Base-by-base conservation (phyloP, 768 basidiomycete species). In the Mycena pura region DNA sequence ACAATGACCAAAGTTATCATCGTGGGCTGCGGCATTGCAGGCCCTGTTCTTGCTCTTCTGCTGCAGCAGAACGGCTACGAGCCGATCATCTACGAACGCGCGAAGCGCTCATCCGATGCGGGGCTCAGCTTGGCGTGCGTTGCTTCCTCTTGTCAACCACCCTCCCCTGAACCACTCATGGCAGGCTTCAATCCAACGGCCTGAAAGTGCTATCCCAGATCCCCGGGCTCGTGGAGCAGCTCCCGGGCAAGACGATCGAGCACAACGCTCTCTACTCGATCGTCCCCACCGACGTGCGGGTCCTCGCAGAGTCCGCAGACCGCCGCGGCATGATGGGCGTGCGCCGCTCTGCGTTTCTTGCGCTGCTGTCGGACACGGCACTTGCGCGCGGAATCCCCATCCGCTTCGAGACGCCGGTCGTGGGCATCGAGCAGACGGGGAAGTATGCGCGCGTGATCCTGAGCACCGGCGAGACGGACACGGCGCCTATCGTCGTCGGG, bases 401-500 rank as follows among this genome's bases (percentile, higher is more conserved):
- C 49, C 67, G 69, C 39, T 81, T 73, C 63, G 73, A 73, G 7
- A 72, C 73, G 40, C 67, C 70, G 56, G 68, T 80, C 21, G 67
- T 70, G 24, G 65, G 46, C 17, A 47, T 81, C 4, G 71, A 77
- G 40, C 73, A 78, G 58, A 36, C 46, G 19, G 69, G 67, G 1
- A 70, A 66, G 11, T 60, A 57, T 15, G 81, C 78, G 2, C 57
- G 60, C 6, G 79, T 77, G 11, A 64, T 40, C 5, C 77, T 81
- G 60, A 70, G 66, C 32, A 77, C 77, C 47, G 81, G 79, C 9
- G 60, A 60, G 21, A 68, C 55, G 43, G 78, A 75, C 41, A 72
- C 63, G 0, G 79, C 74, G 7, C 74, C 73, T 57, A 74, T 82
- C 50, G 73, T 80, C 5, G 72, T 81, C 9, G 81, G 80, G 21